Conservation (phyloP, 805 yeast species). For the Lipomyces spencermartinsiae region DNA sequence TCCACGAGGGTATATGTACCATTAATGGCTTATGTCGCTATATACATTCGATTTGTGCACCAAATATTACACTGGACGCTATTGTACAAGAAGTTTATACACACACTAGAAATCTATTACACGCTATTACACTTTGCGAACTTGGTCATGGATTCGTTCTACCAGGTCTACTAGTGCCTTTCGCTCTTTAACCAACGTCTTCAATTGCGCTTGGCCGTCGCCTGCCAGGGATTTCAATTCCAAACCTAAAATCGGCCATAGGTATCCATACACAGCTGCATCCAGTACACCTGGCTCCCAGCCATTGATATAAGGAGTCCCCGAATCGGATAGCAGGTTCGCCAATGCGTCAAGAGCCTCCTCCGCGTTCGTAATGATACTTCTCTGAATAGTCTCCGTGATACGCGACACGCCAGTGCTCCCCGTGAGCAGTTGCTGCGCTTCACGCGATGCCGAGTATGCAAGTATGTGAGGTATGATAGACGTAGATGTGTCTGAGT, state of each 20-base stretch:
- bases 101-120: not conserved
- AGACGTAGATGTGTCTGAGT: constrained; percentile 7
- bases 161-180: constrained; percentile 13
- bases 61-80: not conserved
- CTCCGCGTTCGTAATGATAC: constrained; percentile 19
- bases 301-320: constrained; percentile 3
- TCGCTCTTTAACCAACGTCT: constrained; percentile 13
- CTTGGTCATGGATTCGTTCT: constrained; percentile 6
- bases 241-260: constrained; percentile 20
- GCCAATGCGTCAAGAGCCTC: constrained; percentile 34
- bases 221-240: constrained; percentile 16
- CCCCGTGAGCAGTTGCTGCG: constrained; percentile 6
- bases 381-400: constrained; percentile 9
- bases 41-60: not conserved
- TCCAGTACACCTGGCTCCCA: constrained; percentile 25
- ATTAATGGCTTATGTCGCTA: not conserved
- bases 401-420: constrained; percentile 6
- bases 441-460: constrained; percentile 7
- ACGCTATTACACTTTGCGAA: not conserved
- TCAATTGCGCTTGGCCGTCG: constrained; percentile 18
- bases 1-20: not conserved
- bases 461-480: constrained; percentile 7
- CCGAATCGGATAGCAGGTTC: constrained; percentile 5
- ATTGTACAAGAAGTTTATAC: constrained; percentile 1
- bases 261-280: constrained; percentile 29